phyloP scores from a whole-genome alignment of 1,284 basidiomycete species.

The Vanrija pseudolonga region DNA sequence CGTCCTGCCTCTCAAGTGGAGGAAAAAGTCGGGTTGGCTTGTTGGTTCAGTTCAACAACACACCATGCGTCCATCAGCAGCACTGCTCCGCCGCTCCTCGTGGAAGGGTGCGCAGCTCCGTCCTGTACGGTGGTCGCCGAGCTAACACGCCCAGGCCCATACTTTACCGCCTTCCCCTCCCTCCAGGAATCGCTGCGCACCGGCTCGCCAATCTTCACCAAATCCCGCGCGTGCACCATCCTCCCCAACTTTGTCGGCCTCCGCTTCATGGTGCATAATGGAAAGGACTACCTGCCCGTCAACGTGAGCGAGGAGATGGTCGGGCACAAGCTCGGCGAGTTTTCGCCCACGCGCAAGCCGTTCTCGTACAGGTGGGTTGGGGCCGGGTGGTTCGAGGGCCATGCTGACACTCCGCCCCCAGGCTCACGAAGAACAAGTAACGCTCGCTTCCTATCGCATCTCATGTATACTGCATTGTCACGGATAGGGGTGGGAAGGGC shows the following conservation, averaged over 20 bases:
- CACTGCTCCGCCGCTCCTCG: slow-evolving; percentile 42
- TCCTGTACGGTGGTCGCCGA: neutral
- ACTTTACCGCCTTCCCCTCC: slow-evolving; percentile 91
- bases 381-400: neutral
- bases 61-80: slow-evolving; percentile 17
- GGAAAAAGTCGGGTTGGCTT: slow-evolving; percentile 11
- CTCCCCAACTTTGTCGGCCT: slow-evolving; percentile 91
- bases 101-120: slow-evolving; percentile 50
- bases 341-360: slow-evolving; percentile 72
- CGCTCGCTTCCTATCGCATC: neutral
- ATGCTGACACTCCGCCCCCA: too few species aligned
- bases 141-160: slow-evolving; percentile 64
- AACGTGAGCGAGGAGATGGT: slow-evolving; percentile 95
- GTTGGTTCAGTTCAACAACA: neutral
- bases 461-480: neutral
- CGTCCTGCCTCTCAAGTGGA: neutral
- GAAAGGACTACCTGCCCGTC: slow-evolving; percentile 83
- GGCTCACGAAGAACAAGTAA: too few species aligned
- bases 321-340: slow-evolving; percentile 95
- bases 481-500: too few species aligned
- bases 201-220: slow-evolving; percentile 82
- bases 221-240: slow-evolving; percentile 86
- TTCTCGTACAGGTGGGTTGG: slow-evolving; percentile 50
- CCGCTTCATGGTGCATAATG: slow-evolving; percentile 90
- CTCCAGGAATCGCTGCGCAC: slow-evolving; percentile 75